Base-by-base conservation (phyloP, 768 basidiomycete species). In the Xerocomellus amylosporus region DNA sequence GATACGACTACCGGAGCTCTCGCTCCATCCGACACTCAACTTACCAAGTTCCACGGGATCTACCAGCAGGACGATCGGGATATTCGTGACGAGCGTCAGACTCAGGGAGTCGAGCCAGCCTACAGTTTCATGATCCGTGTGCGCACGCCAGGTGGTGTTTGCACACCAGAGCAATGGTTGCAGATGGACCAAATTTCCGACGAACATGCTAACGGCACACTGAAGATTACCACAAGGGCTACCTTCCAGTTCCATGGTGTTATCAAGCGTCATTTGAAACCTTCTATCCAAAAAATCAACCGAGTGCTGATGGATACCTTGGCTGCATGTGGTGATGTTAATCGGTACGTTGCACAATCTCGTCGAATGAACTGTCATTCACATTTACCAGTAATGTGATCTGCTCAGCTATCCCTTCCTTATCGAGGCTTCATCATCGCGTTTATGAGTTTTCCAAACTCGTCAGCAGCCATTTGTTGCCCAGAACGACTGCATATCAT, bases 181-280 rank as follows among this genome's bases (percentile, higher is more conserved):
- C 83, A 87, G 61, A 93, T 99, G 85, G 93, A 98, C 74, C 87
- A 88, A 63, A 98, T 99, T 62, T 84, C 97, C 50, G 97, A 98
- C 68, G 91, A 93, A 70, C 92, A 94, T 70, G 97, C 93, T 7
- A 89, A 84, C 56, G 85, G 89, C 43, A 93, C 95, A 6, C 89
- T 98, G 76, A 99, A 99, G 79, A 86, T 99, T 60, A 99, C 97
- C 44, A 99, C 97, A 33, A 81, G 97, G 58, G 86, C 93, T 71
- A 99, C 97, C 10, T 99, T 98, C 87, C 97, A 99, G 74, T 98
- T 97, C 81, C 97, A 99, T 71, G 97, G 97, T 52, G 91, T 99
- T 63, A 93, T 99, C 77, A 99, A 99, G 79, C 82, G 82, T 58
- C 93, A 99, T 70, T 74, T 99, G 71, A 98, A 98, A 75, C 87